Evolutionary conservation across 2,329 filamentous ascomycete genomes (phyloP), one percentile per base, ranked within the genome.

Genomic region (Aspergillus pseudoterreus): DNA sequence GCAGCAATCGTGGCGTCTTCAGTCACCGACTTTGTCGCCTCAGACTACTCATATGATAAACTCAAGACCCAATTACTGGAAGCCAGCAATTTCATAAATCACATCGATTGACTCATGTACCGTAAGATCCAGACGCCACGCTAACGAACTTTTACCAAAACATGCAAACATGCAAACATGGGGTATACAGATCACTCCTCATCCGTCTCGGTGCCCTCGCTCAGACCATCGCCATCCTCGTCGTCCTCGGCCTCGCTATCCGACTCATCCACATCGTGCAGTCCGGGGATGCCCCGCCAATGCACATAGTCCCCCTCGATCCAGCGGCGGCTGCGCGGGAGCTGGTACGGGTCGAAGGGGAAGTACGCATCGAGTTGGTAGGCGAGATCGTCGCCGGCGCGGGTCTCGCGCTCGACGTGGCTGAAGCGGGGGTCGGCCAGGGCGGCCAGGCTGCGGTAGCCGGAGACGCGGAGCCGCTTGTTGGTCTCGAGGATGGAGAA

Each of bases 351-450:
- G 67, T 99, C 94, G 64, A 99, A 99, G 0, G 94, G 94, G 65
- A 97, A 99, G 69, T 95, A 96, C 0, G 91, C 88, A 61, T 97
- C 92, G 1, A 99, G 80, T 70, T 96, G 87, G 63, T 92, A 86
- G 63, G 84, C 87, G 56, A 86, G 84, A 59, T 96, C 90, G 52
- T 88, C 87, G 49, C 85, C 73, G 52, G 69, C 75, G 54, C 63
- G 76, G 49, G 76, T 82, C 59, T 85, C 81, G 43, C 83, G 79
- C 49, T 80, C 77, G 4, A 75, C 68, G 14, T 73, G 69, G 46
- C 63, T 69, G 52, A 74, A 75, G 46, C 68, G 63, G 8, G 69
- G 61, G 45, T 71, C 70, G 17, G 65, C 61, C 30, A 75, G 53
- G 22, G 67, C 65, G 4, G 70, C 62, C 19, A 73, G 60, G 47